These are phyloP conservation scores for Eucalyptus leucophloia DNA, from an alignment of 345 rosid species.

Conservation along the genomic window DNA sequence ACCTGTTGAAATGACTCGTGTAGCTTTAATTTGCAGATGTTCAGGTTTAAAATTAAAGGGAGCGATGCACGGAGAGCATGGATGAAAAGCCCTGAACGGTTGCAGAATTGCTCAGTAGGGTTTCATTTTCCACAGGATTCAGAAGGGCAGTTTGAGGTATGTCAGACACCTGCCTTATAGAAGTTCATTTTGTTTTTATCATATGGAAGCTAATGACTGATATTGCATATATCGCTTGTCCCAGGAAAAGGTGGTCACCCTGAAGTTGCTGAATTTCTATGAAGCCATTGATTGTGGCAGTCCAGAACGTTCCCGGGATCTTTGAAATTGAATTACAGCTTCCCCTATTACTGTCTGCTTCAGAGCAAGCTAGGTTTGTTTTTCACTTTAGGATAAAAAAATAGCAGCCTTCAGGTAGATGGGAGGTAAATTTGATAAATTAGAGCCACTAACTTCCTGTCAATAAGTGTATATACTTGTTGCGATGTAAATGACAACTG, in stretches of 20 bases:
- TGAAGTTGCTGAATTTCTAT: slow-evolving; percentile 64
- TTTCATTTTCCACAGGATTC: slow-evolving; percentile 49
- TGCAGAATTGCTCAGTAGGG: slow-evolving; percentile 74
- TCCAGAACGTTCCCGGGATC: not conserved
- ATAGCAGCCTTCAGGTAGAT: not conserved
- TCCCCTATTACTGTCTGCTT: not conserved
- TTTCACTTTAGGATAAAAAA: not conserved
- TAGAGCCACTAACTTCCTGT: not conserved
- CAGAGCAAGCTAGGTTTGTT: not conserved
- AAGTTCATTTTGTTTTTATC: not conserved
- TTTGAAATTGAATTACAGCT: not conserved
- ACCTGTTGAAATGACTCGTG: not conserved
- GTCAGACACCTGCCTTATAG: not conserved
- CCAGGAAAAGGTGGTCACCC: slow-evolving; percentile 45
- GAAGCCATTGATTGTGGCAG: slow-evolving; percentile 13
- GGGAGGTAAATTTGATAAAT: not conserved
- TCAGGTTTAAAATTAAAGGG: slow-evolving; percentile 59
- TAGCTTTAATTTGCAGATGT: slow-evolving; percentile 37
- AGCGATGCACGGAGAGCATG: slow-evolving; percentile 76
- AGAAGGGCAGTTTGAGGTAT: slow-evolving; percentile 35
- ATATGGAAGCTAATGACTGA: not conserved
- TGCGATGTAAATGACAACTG: not conserved
- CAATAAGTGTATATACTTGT: not conserved
- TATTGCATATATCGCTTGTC: not conserved
- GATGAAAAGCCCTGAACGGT: slow-evolving; percentile 69